These are phyloP conservation scores for Epichloe bromicola DNA, from an alignment of 2,329 filamentous ascomycete genomes.

Conservation along the genomic window DNA sequence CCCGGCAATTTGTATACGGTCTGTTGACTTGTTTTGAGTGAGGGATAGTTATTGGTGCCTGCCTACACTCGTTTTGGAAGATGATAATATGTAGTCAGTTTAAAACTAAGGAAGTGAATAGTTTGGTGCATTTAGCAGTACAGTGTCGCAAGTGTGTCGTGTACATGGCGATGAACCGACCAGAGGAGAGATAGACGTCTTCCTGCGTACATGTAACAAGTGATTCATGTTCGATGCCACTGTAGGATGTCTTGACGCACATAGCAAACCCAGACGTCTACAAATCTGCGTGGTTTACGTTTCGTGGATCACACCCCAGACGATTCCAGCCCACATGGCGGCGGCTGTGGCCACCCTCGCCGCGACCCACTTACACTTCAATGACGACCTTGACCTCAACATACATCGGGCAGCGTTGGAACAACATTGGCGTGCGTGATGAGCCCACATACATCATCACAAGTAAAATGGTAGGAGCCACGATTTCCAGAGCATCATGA, in stretches of 20 bases:
- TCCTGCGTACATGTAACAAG: no score
- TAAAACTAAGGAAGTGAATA: no score
- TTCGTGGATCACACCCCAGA: no score
- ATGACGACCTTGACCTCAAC: neutral
- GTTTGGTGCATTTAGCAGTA: no score
- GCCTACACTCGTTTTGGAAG: neutral
- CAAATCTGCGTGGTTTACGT: no score
- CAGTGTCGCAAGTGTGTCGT: no score
- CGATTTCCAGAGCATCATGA: neutral
- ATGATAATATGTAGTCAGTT: neutral
- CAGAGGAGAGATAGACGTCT: no score
- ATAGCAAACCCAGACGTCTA: no score
- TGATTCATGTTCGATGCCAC: no score
- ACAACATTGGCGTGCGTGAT: neutral
- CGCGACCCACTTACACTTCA: neutral
- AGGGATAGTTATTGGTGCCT: neutral
- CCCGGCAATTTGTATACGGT: conserved; percentile 1
- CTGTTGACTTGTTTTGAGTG: neutral
- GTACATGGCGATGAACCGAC: no score
- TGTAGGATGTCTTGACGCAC: no score
- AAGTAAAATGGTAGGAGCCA: neutral
- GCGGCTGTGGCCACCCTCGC: neutral
- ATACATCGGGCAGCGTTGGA: neutral
- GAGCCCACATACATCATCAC: neutral
- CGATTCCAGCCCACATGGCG: neutral